Evolutionary conservation across 73 alveolate genomes (phyloP).

Genomic region (Paramecium pentaurelia): DNA sequence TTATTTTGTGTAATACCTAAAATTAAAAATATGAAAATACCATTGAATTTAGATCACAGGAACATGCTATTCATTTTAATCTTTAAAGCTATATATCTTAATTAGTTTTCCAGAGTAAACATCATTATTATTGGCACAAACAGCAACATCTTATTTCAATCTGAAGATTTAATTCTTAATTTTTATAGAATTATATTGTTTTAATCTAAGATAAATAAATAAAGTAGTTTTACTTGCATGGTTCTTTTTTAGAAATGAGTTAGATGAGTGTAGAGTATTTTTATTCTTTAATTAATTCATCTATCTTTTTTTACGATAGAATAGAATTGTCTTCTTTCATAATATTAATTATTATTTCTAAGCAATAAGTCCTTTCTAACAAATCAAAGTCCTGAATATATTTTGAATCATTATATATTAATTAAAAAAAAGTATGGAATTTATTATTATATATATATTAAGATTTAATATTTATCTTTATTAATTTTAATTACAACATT

Average conservation of each 20-base stretch:
- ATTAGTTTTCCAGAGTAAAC: constrained; percentile 19
- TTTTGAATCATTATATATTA: not conserved
- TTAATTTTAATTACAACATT: no score
- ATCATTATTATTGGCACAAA: constrained; percentile 35
- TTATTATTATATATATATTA: not conserved
- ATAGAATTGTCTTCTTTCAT: not conserved
- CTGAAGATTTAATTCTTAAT: not conserved
- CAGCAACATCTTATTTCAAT: constrained; percentile 12
- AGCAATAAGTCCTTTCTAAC: not conserved
- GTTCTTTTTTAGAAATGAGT: not conserved
- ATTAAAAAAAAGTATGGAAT: not conserved
- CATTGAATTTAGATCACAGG: constrained; percentile 85
- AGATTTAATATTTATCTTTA: no score
- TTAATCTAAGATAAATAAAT: not conserved
- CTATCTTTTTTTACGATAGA: not conserved
- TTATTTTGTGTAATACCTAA: constrained; percentile 73
- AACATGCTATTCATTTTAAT: not conserved
- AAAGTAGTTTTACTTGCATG: not conserved
- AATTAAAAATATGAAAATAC: constrained; percentile 46
- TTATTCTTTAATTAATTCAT: not conserved
- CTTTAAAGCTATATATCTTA: not conserved
- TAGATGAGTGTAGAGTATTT: not conserved
- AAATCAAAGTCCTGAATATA: not conserved
- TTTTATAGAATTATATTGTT: not conserved
- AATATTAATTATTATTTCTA: not conserved